Evolutionary conservation across 176 grass and related monocot genomes (phyloP).

Genomic region (Triticum timopheevii): DNA sequence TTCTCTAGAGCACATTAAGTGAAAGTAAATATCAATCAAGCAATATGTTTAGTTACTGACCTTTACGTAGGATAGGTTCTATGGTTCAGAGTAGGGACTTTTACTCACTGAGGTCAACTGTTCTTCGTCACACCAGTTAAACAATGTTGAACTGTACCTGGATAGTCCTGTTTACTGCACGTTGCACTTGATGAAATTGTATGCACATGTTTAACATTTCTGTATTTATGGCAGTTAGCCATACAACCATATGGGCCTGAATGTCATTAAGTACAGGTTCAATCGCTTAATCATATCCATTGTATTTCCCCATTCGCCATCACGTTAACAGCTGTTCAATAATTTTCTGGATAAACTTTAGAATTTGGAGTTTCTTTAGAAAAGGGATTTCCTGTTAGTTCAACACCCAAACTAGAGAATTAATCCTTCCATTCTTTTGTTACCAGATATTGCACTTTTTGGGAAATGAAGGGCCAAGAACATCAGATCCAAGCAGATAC

Average conservation of each 20-base stretch:
- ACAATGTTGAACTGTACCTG: not conserved
- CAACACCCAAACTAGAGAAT: not conserved
- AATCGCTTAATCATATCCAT: slow-evolving; percentile 6
- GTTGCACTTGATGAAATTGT: not conserved
- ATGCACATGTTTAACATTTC: not conserved
- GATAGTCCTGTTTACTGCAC: slow-evolving; percentile 5
- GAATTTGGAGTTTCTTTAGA: not conserved
- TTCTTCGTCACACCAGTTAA: not conserved
- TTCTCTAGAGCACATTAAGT: not conserved
- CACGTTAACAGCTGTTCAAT: slow-evolving; percentile 7
- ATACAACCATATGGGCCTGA: not conserved
- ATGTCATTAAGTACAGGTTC: not conserved
- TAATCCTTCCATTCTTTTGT: not conserved
- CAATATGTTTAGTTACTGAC: not conserved
- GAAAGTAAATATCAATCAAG: not conserved
- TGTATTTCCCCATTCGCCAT: not conserved
- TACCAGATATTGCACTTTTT: slow-evolving; percentile 88
- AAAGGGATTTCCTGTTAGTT: slow-evolving; percentile 2
- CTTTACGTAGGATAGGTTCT: not conserved
- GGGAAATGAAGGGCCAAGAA: slow-evolving; percentile 97
- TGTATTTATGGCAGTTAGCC: not conserved
- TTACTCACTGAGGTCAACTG: not conserved
- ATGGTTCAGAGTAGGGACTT: not conserved
- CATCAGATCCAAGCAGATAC: slow-evolving; percentile 95
- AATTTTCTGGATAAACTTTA: slow-evolving; percentile 14